Conservation (phyloP, 768 basidiomycete genomes). For the Hebeloma cylindrosporum region DNA sequence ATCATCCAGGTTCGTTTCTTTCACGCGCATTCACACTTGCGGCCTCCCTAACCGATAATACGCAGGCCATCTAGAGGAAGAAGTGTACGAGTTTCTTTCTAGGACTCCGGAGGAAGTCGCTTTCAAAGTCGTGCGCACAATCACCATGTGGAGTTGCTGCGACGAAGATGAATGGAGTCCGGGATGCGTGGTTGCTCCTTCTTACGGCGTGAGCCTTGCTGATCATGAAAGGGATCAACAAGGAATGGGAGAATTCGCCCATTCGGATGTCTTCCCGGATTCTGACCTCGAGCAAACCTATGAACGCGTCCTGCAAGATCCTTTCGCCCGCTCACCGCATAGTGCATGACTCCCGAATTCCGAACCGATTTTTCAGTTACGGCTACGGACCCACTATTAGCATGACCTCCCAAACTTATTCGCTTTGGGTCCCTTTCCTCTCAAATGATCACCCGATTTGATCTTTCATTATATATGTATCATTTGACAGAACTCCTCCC, state of each 20-base stretch:
- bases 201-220: conserved; percentile 18
- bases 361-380: neutral
- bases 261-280: conserved; percentile 18
- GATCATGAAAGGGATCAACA: conserved; percentile 4
- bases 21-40: no score
- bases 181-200: conserved; percentile 31
- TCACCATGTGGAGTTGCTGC: conserved; percentile 51
- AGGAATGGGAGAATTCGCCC: conserved; percentile 3
- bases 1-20: conserved; percentile 50
- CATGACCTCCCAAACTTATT: no score
- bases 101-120: conserved; percentile 32
- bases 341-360: neutral
- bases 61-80: conserved; percentile 37
- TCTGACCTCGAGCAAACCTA: conserved; percentile 19
- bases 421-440: no score
- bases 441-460: no score
- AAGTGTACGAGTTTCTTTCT: conserved; percentile 42
- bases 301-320: neutral
- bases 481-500: no score
- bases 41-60: conserved; percentile 1
- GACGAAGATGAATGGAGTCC: conserved; percentile 40
- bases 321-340: neutral
- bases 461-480: no score
- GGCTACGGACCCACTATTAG: no score
- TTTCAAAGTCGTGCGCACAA: conserved; percentile 32